Conservation (phyloP, 768 basidiomycete species). For the Leccinum uliginosum region DNA sequence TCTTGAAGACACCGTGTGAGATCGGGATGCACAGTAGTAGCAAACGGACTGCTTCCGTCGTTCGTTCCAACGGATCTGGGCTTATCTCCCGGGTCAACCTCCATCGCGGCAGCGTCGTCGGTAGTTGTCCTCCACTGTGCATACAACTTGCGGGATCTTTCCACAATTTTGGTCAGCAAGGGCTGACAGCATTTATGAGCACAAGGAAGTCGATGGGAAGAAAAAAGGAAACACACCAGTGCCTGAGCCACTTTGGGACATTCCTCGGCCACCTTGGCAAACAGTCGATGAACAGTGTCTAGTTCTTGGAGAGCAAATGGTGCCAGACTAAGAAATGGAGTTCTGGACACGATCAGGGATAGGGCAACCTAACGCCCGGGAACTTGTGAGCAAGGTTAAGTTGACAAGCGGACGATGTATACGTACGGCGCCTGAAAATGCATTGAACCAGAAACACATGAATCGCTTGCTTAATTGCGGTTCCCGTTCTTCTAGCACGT, state of each 20-base stretch:
- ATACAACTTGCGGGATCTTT: slow-evolving; percentile 47
- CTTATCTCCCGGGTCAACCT: slow-evolving; percentile 19
- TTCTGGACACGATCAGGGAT: slow-evolving; percentile 59
- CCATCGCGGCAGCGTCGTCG: slow-evolving; percentile 22
- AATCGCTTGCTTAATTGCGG: slow-evolving; percentile 61
- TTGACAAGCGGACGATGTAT: not conserved
- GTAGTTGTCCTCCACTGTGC: slow-evolving; percentile 33
- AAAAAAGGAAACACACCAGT: slow-evolving; percentile 38
- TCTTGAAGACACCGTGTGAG: slow-evolving; percentile 24
- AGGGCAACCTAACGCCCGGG: slow-evolving; percentile 48
- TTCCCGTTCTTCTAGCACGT: slow-evolving; percentile 53
- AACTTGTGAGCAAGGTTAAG: not conserved
- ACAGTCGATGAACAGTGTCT: slow-evolving; percentile 53
- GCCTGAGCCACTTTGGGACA: slow-evolving; percentile 58
- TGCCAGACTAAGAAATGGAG: slow-evolving; percentile 54
- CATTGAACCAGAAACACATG: slow-evolving; percentile 71
- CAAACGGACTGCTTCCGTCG: slow-evolving; percentile 15
- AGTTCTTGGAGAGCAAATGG: slow-evolving; percentile 58
- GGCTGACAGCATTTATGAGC: slow-evolving; percentile 35
- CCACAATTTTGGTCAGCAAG: slow-evolving; percentile 51
- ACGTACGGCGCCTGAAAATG: slow-evolving; percentile 67
- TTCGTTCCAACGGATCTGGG: not conserved
- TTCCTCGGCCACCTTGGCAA: slow-evolving; percentile 52
- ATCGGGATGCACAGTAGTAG: slow-evolving; percentile 20
- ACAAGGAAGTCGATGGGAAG: not conserved